Conservation (phyloP, 1,284 basidiomycete species). For the Filobasidium uniguttulatum region DNA sequence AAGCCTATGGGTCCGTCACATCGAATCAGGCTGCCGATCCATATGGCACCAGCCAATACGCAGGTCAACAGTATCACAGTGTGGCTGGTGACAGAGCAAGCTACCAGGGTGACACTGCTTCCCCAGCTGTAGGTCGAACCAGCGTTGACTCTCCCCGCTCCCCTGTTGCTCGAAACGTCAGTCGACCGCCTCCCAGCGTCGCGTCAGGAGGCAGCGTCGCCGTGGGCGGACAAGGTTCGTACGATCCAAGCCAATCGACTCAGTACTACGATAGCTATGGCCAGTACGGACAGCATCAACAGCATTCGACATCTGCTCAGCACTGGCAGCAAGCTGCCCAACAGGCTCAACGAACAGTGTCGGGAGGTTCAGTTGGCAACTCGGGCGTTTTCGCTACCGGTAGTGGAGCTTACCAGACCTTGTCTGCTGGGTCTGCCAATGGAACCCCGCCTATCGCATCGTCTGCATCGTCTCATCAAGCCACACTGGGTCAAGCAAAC, state of each 20-base stretch:
- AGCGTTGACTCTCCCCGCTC: neutral
- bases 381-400: neutral
- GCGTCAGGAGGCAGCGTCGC: neutral
- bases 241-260: neutral
- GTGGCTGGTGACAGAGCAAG: no score
- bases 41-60: no score
- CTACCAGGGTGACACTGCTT: neutral
- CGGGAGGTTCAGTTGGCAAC: neutral
- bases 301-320: neutral
- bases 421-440: neutral
- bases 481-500: neutral
- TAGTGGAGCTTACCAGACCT: constrained; percentile 1
- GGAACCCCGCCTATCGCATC: neutral
- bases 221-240: neutral
- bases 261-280: neutral
- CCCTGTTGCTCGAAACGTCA: neutral
- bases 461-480: neutral
- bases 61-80: no score
- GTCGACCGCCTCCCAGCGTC: neutral
- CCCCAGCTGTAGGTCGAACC: neutral
- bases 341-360: neutral
- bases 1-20: no score
- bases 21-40: no score
- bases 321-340: constrained; percentile 3
- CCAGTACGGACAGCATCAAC: constrained; percentile 1